Base-by-base conservation (phyloP, 257 asterid genomes). In the Capsicum baccatum region DNA sequence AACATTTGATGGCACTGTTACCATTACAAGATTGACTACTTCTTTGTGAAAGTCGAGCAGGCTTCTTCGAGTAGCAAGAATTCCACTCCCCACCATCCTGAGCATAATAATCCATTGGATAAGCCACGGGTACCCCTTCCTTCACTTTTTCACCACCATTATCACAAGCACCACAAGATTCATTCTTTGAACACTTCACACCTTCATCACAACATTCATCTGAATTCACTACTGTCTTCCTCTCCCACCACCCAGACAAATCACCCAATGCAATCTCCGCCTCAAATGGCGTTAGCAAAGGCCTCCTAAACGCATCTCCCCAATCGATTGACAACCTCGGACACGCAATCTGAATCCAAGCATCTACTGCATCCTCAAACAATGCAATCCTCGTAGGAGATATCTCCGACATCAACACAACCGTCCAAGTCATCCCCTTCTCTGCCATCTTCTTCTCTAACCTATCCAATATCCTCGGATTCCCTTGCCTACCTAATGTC, bases 61-160 rank as follows among this genome's bases (percentile, higher is more conserved):
- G 84, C 92, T 94, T 96, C 91, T 94, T 95, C 0, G 95, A 84
- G 87, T 96, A 92, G 89, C 91, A 87, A 68, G 99, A 93, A 85
- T 92, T 96, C 98, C 98, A 96, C 48, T 91, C 95, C 83, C 99
- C 99, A 11, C 99, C 99, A 89, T 93, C 98, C 88, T 91, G 97
- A 15, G 98, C 90, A 91, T 96, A 94, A 88, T 96, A 96, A 91
- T 96, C 99, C 99, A 96, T 96, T 0, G 98, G 98, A 86, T 96
- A 94, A 89, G 92, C 97, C 85, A 89, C 93, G 19, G 73, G 89
- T 0, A 21, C 73, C 78, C 71, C 89, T 70, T 62, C 85, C 70
- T 82, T 78, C 63, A 80, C 92, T 52, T 85, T 73, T 84, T 26
- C 88, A 66, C 84, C 85, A 14, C 19, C 89, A 85, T 86, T 74